Conservation (phyloP, 805 yeast genomes). For the Monosporozyma aerobia region DNA sequence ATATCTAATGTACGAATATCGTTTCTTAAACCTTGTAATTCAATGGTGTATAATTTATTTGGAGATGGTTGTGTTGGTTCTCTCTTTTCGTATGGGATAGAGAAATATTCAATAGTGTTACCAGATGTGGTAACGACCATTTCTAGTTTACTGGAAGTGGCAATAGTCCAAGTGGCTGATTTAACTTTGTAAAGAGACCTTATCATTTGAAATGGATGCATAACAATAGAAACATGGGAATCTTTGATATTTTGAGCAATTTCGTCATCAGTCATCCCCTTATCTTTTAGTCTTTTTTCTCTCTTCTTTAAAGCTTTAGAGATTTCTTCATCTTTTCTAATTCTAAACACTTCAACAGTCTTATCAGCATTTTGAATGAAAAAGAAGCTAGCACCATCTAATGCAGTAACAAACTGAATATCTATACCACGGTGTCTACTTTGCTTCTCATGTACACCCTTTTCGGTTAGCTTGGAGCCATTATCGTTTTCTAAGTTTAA, state of each 20-base stretch:
- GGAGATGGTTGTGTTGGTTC: conserved; percentile 36
- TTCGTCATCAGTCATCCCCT: conserved; percentile 55
- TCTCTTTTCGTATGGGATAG: conserved; percentile 48
- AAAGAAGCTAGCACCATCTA: conserved; percentile 35
- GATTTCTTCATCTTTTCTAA: conserved; percentile 69
- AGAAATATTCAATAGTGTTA: conserved; percentile 67
- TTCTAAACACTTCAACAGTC: conserved; percentile 69
- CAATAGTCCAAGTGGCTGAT: conserved; percentile 54
- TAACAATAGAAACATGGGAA: conserved; percentile 44
- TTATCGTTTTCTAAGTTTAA: conserved; percentile 42
- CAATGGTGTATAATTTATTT: conserved; percentile 48
- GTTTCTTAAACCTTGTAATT: conserved; percentile 77
- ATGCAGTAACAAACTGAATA: conserved; percentile 38
- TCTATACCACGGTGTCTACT: conserved; percentile 64
- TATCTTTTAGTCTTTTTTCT: conserved; percentile 66
- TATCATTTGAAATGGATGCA: conserved; percentile 60
- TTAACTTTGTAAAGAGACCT: conserved; percentile 58
- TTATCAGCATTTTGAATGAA: conserved; percentile 72
- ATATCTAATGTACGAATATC: conserved; percentile 80
- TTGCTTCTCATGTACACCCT: conserved; percentile 64
- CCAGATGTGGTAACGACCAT: conserved; percentile 57
- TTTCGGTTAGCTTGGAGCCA: conserved; percentile 43
- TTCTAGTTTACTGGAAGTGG: conserved; percentile 43
- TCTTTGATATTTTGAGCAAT: conserved; percentile 40
- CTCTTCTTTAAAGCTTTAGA: conserved; percentile 68